Evolutionary conservation across 1,284 basidiomycete genomes (phyloP).

Genomic region (Phenoliferia sp.): DNA sequence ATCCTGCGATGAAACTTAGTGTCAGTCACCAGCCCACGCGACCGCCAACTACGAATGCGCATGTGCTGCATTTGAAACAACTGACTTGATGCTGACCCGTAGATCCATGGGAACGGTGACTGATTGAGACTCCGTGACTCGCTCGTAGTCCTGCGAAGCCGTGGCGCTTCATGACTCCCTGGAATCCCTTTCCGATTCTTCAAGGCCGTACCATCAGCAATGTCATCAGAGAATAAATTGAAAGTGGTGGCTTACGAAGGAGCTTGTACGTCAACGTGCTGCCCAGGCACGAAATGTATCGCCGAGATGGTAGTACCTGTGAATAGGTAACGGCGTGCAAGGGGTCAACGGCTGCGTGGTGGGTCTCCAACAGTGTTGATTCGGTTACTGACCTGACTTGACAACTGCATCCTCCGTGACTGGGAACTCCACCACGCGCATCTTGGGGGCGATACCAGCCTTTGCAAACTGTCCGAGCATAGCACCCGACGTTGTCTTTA

Average conservation of each 20-base stretch:
- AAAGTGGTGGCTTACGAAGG: conserved; percentile 63
- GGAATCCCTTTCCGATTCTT: conserved; percentile 94
- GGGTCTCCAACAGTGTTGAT: no score
- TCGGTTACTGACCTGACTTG: conserved; percentile 74
- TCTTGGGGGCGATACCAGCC: conserved; percentile 78
- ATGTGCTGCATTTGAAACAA: conserved; percentile 10
- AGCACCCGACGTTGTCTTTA: conserved; percentile 57
- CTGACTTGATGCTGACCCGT: conserved; percentile 89
- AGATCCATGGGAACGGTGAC: conserved; percentile 88
- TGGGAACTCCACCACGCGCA: conserved; percentile 81
- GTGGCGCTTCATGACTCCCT: conserved; percentile 96
- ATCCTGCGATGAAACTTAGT: conserved; percentile 12
- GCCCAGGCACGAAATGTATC: conserved; percentile 94
- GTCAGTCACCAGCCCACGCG: no score
- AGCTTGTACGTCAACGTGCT: conserved; percentile 89
- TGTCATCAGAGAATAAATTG: no score
- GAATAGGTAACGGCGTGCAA: background rate
- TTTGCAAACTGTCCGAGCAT: conserved; percentile 83
- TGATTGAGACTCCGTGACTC: conserved; percentile 93
- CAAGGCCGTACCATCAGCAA: background rate
- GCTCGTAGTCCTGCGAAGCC: conserved; percentile 87
- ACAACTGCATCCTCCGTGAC: conserved; percentile 84
- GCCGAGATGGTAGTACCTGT: conserved; percentile 83
- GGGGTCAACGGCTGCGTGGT: background rate
- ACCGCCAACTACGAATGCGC: background rate